Base-by-base conservation (phyloP, 768 basidiomycete genomes). In the Vararia minispora region DNA sequence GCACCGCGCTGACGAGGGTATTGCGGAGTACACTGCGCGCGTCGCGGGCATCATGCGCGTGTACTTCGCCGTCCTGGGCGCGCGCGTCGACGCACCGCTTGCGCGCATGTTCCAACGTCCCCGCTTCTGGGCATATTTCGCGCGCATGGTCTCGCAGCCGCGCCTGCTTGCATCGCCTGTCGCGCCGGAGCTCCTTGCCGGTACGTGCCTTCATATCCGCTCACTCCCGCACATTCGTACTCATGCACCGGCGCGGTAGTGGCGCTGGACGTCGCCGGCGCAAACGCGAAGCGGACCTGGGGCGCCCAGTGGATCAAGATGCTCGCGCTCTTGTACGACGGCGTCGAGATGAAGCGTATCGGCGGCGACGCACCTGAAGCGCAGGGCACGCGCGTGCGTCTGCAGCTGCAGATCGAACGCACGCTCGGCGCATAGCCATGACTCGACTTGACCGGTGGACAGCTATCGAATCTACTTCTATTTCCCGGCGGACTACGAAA, bases 41-140 rank as follows among this genome's bases (percentile, higher is more conserved):
- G 63, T 91, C 33, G 62, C 74, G 22, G 89, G 89, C 7, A 70
- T 88, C 23, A 73, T 91, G 72, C 73, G 91, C 22, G 76, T 97
- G 17, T 97, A 94, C 61, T 87, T 88, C 54, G 66, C 76, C 14
- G 71, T 92, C 33, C 54, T 90, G 45, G 39, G 46, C 12, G 48
- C 58, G 3, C 60, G 60, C 5, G 58, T 61, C 2, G 37, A 57
- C 28, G 52, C 58, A 34, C 71, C 69, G 11, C 45, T 81, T 41
- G 58, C 74, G 38, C 52, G 51, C 18, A 61, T 72, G 59, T 84
- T 79, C 54, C 74, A 74, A 50, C 51, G 73, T 22, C 69, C 79
- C 2, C 63, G 77, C 37, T 72, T 67, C 45, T 90, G 86, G 86
- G 62, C 64, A 7, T 87, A 79, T 68, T 69, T 87, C 48, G 66